These are phyloP conservation scores for Cylindrodendrum hubeiense DNA, from an alignment of 2,329 filamentous ascomycete species.

Conservation along the genomic window DNA sequence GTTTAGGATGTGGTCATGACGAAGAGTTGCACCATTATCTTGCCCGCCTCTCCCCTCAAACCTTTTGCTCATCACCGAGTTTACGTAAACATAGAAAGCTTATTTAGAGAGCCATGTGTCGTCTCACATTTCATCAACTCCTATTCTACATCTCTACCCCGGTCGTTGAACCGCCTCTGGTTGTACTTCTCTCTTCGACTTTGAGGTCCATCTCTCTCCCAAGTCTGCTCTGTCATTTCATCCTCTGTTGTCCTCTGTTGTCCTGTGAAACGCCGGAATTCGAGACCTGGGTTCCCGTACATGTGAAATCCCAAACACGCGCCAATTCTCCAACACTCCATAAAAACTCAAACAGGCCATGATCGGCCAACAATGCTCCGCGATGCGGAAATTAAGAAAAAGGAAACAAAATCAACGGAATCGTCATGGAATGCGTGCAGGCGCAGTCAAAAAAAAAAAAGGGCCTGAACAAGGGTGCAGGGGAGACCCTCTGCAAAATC, in stretches of 20 bases:
- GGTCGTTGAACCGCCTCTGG: constrained; percentile 18
- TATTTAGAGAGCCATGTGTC: constrained; percentile 13
- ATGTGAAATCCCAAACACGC: constrained; percentile 33
- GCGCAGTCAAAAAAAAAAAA: constrained; percentile 4
- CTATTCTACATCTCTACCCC: constrained; percentile 38
- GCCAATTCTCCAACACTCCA: constrained; percentile 39
- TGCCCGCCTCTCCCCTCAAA: background rate
- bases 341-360: constrained; percentile 31
- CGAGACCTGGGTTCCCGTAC: constrained; percentile 23
- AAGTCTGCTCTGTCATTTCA: constrained; percentile 20
- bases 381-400: constrained; percentile 28
- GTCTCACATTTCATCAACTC: constrained; percentile 36
- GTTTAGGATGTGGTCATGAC: background rate
- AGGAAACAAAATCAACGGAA: constrained; percentile 20
- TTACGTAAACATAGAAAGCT: background rate
- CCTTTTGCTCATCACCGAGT: background rate
- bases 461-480: background rate
- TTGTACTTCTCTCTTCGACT: constrained; percentile 17
- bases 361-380: constrained; percentile 32
- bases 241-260: constrained; percentile 24
- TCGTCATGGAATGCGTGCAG: constrained; percentile 1
- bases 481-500: background rate
- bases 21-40: background rate
- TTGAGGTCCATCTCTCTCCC: constrained; percentile 15
- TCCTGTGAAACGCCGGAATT: constrained; percentile 36